A percentile compares a stretch with the other conserved stretches of the same genome.
phyloP scores from a whole-genome alignment of 2,329 filamentous ascomycete species.

The Hawksworthiomyces lignivorus region DNA sequence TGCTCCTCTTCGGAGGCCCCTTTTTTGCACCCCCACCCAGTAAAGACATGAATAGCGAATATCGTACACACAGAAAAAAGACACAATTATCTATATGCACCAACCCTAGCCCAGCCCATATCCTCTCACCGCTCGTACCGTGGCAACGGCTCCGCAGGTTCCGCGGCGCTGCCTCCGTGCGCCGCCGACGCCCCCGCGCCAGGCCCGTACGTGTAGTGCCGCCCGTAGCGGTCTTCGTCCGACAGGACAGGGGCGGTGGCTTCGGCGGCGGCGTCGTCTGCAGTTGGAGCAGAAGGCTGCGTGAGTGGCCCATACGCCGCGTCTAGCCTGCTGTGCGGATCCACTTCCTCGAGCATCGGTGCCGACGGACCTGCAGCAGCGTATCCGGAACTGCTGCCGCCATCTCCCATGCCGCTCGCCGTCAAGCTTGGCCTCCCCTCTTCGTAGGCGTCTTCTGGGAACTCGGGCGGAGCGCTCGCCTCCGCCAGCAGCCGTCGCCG shows the following conservation, averaged over 20 bases:
- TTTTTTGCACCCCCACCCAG: no score
- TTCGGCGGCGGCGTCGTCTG: not conserved
- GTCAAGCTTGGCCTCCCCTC: constrained; percentile 20
- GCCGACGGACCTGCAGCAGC: constrained; percentile 38
- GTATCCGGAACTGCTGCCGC: constrained; percentile 12
- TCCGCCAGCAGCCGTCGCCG: constrained; percentile 54
- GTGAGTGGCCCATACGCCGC: not conserved
- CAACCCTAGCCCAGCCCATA: no score
- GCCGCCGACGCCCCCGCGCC: constrained; percentile 1
- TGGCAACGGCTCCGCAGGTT: constrained; percentile 20
- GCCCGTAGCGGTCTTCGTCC: constrained; percentile 17
- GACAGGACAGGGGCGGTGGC: not conserved
- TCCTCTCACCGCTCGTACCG: constrained; percentile 21
- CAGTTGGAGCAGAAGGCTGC: not conserved
- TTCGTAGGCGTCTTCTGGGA: constrained; percentile 43
- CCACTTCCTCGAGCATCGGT: constrained; percentile 49
- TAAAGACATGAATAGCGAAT: no score
- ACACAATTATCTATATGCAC: no score
- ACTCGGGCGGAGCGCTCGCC: constrained; percentile 55
- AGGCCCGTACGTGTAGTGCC: constrained; percentile 17
- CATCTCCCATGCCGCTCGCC: constrained; percentile 12
- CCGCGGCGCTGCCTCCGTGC: constrained; percentile 1
- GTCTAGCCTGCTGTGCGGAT: no score
- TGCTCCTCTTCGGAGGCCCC: no score
- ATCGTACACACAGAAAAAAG: no score